Percentiles rank a stretch among this genome's conserved stretches.
Evolutionary conservation across 768 basidiomycete genomes (phyloP).

Genomic region (Pisolithus sp.): DNA sequence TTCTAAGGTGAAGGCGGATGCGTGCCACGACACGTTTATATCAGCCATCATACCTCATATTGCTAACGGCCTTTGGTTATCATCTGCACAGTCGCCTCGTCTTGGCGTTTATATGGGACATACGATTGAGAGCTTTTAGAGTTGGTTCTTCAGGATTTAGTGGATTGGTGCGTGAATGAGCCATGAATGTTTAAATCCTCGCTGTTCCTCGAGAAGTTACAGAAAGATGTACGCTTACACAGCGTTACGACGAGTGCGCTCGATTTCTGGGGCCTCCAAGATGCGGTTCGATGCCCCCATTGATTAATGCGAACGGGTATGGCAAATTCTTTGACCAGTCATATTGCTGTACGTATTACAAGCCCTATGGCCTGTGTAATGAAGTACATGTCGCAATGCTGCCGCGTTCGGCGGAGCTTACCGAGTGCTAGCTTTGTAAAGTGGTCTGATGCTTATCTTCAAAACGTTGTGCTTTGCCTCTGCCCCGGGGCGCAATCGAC

Average conservation of each 20-base stretch:
- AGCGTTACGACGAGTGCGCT: conserved; percentile 64
- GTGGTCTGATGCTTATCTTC: background rate
- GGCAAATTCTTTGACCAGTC: conserved; percentile 75
- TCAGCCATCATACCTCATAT: conserved; percentile 50
- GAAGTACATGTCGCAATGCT: conserved; percentile 83
- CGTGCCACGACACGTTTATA: conserved; percentile 63
- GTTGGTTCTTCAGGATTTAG: conserved; percentile 55
- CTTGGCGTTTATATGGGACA: conserved; percentile 80
- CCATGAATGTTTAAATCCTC: conserved; percentile 27
- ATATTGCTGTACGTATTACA: conserved; percentile 51
- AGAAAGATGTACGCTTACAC: conserved; percentile 68
- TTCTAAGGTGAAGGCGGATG: conserved; percentile 67
- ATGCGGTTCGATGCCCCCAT: background rate
- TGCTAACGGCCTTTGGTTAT: conserved; percentile 39
- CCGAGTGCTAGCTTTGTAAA: conserved; percentile 8
- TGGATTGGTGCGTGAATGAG: conserved; percentile 40
- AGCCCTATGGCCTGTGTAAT: conserved; percentile 62
- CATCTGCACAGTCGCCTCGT: conserved; percentile 7
- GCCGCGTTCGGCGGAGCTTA: conserved; percentile 44
- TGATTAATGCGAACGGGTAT: conserved; percentile 49
- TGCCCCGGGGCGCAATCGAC: conserved; percentile 84
- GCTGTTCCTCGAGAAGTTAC: conserved; percentile 46
- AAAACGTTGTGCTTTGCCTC: conserved; percentile 87
- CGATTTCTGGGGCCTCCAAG: background rate
- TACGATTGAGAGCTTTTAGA: conserved; percentile 73